Evolutionary conservation across 2,329 filamentous ascomycete genomes (phyloP), one percentile per base, ranked within the genome.

Genomic region (Clonostachys solani): DNA sequence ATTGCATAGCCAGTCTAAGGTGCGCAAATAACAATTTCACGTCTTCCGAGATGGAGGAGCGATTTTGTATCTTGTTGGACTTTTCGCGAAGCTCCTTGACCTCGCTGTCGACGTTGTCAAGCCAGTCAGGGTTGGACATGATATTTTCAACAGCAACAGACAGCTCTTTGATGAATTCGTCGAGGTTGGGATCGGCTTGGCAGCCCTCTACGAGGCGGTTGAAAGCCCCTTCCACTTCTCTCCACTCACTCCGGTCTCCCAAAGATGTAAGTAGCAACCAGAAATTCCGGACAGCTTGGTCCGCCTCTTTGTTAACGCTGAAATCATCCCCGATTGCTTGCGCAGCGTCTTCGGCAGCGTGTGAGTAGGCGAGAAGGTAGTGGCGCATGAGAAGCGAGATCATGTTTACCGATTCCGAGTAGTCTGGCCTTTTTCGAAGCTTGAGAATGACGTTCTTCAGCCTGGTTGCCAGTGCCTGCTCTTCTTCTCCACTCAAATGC

Each of bases 101-200:
- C 10, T 75, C 73, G 43, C 75, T 64, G 19, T 87, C 81, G 1
- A 83, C 83, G 37, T 89, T 77, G 42, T 92, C 87, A 57, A 95
- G 89, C 66, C 96, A 96, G 5, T 84, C 79, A 0, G 92, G 92
- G 51, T 96, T 87, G 0, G 84, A 94, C 40, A 97, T 71, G 63
- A 96, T 84, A 52, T 86, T 84, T 59, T 95, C 86, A 5, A 96
- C 65, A 5, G 87, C 81, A 47, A 84, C 81, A 12, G 86, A 87
- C 33, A 92, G 71, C 42, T 95, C 82, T 18, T 76, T 76, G 60
- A 95, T 80, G 23, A 96, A 69, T 13, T 83, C 73, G 56, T 96
- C 90, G 50, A 96, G 94, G 46, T 94, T 83, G 0, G 88, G 87
- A 56, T 96, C 89, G 34, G 82, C 84, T 49, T 86, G 74, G 4